Evolutionary conservation across 257 asterid species (phyloP), one percentile per base, ranked within the genome.

Genomic region (Knoxia roxburghii): DNA sequence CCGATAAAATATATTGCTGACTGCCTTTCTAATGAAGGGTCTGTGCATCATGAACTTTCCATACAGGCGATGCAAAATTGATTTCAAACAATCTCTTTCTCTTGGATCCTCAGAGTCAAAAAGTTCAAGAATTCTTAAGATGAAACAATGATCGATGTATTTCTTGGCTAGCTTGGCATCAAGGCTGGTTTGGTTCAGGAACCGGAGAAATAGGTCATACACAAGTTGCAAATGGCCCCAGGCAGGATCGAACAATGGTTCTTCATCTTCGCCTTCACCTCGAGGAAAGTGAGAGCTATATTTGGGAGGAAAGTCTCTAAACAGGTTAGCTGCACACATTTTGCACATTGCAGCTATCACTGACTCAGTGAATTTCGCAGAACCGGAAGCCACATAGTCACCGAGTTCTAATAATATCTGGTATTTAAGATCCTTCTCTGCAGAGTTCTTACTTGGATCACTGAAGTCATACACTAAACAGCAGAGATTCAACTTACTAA

Each of bases 191-290:
- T 75, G 80, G 53, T 68, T 68, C 53, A 81, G 57, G 29, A 70
- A 40, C 23, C 76, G 75, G 51, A 77, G 85, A 58, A 81, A 55
- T 9, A 77, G 58, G 40, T 81, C 85, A 46, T 77, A 81, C 24
- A 81, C 85, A 50, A 81, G 85, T 60, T 81, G 85, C 64, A 81
- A 73, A 75, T 81, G 85, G 61, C 64, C 74, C 85, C 85, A 81
- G 33, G 85, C 82, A 33, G 85, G 85, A 72, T 81, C 85, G 63
- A 81, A 81, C 50, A 73, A 41, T 11, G 83, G 82, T 66, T 81
- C 80, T 61, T 81, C 83, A 50, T 77, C 85, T 68, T 80, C 85
- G 15, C 73, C 62, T 62, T 80, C 85, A 9, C 85, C 71, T 5
- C 80, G 82, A 43, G 75, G 71, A 21, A 52, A 60, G 24, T 50